A percentile compares a stretch with the other conserved stretches of the same genome.
phyloP scores from a whole-genome alignment of 1,139 yeast genomes.

The Saccharomyces hybrid region DNA sequence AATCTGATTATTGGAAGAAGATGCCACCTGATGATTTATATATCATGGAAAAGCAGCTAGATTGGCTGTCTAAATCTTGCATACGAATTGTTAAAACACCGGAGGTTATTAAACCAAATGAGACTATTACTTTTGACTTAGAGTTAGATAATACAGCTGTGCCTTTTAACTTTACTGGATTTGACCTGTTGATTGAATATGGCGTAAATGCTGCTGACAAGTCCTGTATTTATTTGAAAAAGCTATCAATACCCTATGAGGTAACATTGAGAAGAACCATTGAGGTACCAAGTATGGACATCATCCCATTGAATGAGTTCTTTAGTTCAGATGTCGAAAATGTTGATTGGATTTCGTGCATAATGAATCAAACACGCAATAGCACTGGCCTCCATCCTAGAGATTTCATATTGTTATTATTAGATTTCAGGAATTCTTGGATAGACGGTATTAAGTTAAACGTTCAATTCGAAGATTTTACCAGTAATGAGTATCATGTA shows the following conservation, averaged over 20 bases:
- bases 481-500: conserved; percentile 18
- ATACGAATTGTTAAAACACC: conserved; percentile 19
- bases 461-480: conserved; percentile 23
- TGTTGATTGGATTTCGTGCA: conserved; percentile 22
- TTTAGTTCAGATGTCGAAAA: conserved; percentile 9
- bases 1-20: conserved; percentile 28
- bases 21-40: conserved; percentile 24
- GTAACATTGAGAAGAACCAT: conserved; percentile 33
- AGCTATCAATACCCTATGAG: conserved; percentile 27
- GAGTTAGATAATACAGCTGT: conserved; percentile 35
- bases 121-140: conserved; percentile 39
- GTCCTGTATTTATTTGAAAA: conserved; percentile 22
- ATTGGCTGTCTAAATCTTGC: conserved; percentile 19
- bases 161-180: conserved; percentile 28
- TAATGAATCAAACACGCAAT: conserved; percentile 10
- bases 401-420: conserved; percentile 23
- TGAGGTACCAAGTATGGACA: conserved; percentile 28
- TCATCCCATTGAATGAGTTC: conserved; percentile 24
- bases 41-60: conserved; percentile 22
- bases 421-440: conserved; percentile 32
- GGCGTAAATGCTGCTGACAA: conserved; percentile 21
- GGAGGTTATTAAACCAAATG: conserved; percentile 19
- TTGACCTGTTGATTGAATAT: conserved; percentile 26
- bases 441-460: conserved; percentile 19
- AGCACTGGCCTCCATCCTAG: conserved; percentile 7